Conservation (phyloP, 2,329 filamentous ascomycete species). For the Fusarium dlaminii region DNA sequence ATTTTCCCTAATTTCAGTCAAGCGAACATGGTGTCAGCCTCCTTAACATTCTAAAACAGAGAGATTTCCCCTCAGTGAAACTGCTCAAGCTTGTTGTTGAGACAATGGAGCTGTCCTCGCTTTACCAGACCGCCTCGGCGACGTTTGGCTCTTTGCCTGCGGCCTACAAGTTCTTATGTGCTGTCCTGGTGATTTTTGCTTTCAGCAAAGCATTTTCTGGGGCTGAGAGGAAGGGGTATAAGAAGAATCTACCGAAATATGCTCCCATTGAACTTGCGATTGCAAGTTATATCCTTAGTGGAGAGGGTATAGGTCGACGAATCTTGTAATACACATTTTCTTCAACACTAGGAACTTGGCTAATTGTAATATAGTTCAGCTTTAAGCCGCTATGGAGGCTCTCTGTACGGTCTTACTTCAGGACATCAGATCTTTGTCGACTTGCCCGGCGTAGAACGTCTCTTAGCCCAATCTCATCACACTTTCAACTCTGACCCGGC, state of each 20-base stretch:
- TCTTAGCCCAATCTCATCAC: conserved; percentile 24
- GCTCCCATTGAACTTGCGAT: conserved; percentile 23
- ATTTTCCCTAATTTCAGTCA: background rate
- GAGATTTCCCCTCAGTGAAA: background rate
- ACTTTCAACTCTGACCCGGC: conserved; percentile 8
- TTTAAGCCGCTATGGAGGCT: conserved; percentile 22
- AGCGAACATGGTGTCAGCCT: background rate
- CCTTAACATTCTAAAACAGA: background rate
- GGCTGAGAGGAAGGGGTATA: background rate
- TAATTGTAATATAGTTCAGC: background rate
- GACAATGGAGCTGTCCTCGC: background rate
- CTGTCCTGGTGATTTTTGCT: background rate
- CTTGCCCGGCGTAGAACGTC: conserved; percentile 24
- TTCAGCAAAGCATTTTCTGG: background rate
- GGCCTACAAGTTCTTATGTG: background rate
- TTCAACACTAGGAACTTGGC: background rate
- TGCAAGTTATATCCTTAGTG: conserved; percentile 13
- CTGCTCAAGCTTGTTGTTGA: background rate
- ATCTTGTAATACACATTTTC: conserved; percentile 2
- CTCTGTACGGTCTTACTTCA: conserved; percentile 33
- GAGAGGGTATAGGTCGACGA: conserved; percentile 16
- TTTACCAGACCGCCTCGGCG: background rate
- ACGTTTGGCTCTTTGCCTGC: background rate
- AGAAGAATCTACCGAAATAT: conserved; percentile 6
- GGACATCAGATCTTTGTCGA: conserved; percentile 27